Conservation (phyloP, 257 asterid genomes). For the Linderniella brevidens region DNA sequence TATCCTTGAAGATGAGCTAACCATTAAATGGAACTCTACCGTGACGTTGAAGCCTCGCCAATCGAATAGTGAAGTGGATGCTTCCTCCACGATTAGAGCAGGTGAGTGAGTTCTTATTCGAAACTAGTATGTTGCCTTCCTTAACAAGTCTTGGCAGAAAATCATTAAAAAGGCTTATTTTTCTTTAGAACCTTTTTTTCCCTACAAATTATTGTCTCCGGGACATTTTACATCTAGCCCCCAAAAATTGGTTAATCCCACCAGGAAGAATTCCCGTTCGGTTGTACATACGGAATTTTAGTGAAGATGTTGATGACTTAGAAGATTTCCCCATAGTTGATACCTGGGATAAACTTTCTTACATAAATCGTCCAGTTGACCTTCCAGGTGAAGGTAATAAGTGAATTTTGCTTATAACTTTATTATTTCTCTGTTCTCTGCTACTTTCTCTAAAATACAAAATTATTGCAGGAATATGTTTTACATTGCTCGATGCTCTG, state of each 20-base stretch:
- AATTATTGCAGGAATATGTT: slow-evolving; percentile 43
- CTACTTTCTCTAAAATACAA: not conserved
- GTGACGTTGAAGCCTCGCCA: slow-evolving; percentile 26
- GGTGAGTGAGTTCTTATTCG: slow-evolving; percentile 26
- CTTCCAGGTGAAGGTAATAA: slow-evolving; percentile 57
- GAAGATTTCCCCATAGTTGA: slow-evolving; percentile 48
- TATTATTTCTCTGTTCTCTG: too few species aligned
- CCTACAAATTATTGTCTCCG: too few species aligned
- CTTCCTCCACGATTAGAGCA: slow-evolving; percentile 30
- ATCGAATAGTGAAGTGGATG: slow-evolving; percentile 40
- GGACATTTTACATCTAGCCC: too few species aligned
- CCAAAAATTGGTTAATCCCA: slow-evolving; percentile 7
- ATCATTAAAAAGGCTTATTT: too few species aligned
- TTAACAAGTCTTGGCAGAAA: too few species aligned
- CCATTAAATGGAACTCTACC: slow-evolving; percentile 30
- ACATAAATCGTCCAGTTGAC: slow-evolving; percentile 77
- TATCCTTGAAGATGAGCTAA: slow-evolving; percentile 44
- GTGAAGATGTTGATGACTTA: slow-evolving; percentile 46
- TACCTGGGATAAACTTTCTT: slow-evolving; percentile 73
- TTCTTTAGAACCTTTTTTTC: too few species aligned
- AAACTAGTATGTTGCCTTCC: too few species aligned
- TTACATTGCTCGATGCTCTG: slow-evolving; percentile 65
- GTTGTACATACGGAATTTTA: slow-evolving; percentile 42
- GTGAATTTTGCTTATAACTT: not conserved
- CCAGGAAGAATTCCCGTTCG: slow-evolving; percentile 89